These are phyloP conservation scores for Venturia carpophila DNA, from an alignment of 2,329 filamentous ascomycete species.

Conservation along the genomic window DNA sequence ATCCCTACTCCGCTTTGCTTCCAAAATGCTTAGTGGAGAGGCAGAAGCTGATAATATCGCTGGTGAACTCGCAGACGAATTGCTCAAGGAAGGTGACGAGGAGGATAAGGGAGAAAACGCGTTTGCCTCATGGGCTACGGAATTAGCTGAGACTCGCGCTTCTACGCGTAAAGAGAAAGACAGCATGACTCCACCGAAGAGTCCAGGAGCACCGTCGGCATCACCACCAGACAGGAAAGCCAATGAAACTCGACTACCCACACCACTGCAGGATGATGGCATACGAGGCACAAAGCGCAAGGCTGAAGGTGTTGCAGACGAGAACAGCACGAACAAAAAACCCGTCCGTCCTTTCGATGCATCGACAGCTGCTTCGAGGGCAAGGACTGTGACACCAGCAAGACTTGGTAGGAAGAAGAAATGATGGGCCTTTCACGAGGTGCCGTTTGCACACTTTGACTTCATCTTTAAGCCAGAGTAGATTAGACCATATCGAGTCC, in stretches of 20 bases:
- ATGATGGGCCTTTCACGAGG: background rate
- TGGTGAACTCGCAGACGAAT: conserved; percentile 14
- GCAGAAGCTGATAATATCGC: conserved; percentile 16
- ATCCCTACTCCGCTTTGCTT: conserved; percentile 12
- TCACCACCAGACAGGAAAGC: conserved; percentile 11
- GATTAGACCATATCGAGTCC: too few species aligned
- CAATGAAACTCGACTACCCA: background rate
- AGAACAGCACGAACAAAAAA: background rate
- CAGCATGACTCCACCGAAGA: background rate
- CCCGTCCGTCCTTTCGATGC: conserved; percentile 1
- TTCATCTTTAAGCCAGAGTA: background rate
- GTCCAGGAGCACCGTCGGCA: background rate
- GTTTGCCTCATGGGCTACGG: conserved; percentile 10
- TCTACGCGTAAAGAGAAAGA: background rate
- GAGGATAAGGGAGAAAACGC: background rate
- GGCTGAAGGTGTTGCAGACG: background rate
- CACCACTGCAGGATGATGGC: background rate
- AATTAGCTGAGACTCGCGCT: conserved; percentile 4
- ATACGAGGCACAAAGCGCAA: conserved; percentile 16
- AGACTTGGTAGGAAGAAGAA: background rate
- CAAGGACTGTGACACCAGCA: background rate
- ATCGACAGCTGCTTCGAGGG: conserved; percentile 11
- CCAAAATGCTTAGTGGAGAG: conserved; percentile 16
- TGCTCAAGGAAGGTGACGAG: conserved; percentile 15
- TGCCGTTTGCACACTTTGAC: background rate